Evolutionary conservation across 257 asterid species (phyloP).

Genomic region (Eustoma russellianum): DNA sequence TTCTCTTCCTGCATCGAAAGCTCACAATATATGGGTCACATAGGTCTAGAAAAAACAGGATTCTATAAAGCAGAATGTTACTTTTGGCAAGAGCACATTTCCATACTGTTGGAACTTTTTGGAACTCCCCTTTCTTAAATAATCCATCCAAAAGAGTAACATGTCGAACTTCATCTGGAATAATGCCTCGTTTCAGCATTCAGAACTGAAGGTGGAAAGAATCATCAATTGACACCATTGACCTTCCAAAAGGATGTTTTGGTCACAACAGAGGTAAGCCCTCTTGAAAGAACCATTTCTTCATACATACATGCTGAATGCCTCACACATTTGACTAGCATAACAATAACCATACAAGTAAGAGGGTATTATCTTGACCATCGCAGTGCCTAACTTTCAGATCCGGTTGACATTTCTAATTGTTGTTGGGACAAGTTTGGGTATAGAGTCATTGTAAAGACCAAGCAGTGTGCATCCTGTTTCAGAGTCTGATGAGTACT

Average conservation of each 20-base stretch:
- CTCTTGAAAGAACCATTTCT: conserved; percentile 46
- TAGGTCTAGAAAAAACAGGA: conserved; percentile 20
- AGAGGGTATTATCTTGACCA: too few species aligned
- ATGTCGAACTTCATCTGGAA: conserved; percentile 61
- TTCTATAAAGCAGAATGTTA: conserved; percentile 44
- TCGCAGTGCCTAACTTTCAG: too few species aligned
- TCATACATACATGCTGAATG: conserved; percentile 46
- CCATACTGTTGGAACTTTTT: conserved; percentile 54
- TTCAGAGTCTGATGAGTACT: too few species aligned
- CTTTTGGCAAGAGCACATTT: conserved; percentile 48
- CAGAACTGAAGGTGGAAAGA: conserved; percentile 63
- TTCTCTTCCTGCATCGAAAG: too few species aligned
- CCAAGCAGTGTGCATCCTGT: too few species aligned
- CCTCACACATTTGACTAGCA: conserved; percentile 47
- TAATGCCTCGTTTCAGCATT: conserved; percentile 65
- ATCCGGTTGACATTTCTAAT: too few species aligned
- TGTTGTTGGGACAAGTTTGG: too few species aligned
- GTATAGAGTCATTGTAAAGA: too few species aligned
- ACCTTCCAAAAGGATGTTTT: conserved; percentile 78
- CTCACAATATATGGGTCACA: too few species aligned
- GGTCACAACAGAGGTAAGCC: conserved; percentile 54
- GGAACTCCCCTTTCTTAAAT: conserved; percentile 39
- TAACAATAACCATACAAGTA: conserved; percentile 53
- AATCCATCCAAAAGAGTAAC: conserved; percentile 60
- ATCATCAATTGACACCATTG: conserved; percentile 47